Base-by-base conservation (phyloP, 2,329 filamentous ascomycete species). In the Chaetoscypha palmicola region DNA sequence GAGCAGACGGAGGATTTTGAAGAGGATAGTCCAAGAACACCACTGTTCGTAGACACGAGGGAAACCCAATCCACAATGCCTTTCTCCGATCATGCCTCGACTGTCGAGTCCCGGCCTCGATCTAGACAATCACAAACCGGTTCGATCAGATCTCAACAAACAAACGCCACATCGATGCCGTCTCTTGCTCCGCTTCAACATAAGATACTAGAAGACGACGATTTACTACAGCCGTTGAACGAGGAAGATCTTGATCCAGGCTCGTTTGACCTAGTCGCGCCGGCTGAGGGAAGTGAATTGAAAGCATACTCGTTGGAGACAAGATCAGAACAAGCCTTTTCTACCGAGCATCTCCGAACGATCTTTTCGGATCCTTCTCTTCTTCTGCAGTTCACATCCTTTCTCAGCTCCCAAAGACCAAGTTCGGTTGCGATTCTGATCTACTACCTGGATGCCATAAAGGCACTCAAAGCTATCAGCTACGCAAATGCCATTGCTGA, bases 361-460 rank as follows among this genome's bases (percentile, higher is more conserved):
- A 84, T 88, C 22, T 83, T 87, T 51, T 66, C 71, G 2, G 77
- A 86, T 45, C 75, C 80, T 0, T 65, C 73, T 5, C 71, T 81
- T 17, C 67, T 87, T 1, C 68, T 79, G 40, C 73, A 71, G 34
- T 89, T 89, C 59, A 83, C 77, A 1, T 71, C 76, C 2, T 90
- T 85, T 54, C 66, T 89, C 2, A 74, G 74, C 45, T 62, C 68
- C 3, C 68, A 73, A 34, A 70, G 81, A 34, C 77, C 80, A 4
- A 65, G 72, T 16, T 86, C 83, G 0, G 68, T 86, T 2, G 75
- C 81, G 0, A 65, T 84, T 5, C 64, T 89, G 11, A 74, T 80
- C 20, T 86, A 87, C 65, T 87, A 87, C 51, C 69, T 88, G 2
- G 81, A 86, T 53, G 74, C 81, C 0, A 62, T 79, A 45, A 90